Evolutionary conservation across 768 basidiomycete genomes (phyloP), one percentile per base, ranked within the genome.

Genomic region (Hypsizygus marmoreus): DNA sequence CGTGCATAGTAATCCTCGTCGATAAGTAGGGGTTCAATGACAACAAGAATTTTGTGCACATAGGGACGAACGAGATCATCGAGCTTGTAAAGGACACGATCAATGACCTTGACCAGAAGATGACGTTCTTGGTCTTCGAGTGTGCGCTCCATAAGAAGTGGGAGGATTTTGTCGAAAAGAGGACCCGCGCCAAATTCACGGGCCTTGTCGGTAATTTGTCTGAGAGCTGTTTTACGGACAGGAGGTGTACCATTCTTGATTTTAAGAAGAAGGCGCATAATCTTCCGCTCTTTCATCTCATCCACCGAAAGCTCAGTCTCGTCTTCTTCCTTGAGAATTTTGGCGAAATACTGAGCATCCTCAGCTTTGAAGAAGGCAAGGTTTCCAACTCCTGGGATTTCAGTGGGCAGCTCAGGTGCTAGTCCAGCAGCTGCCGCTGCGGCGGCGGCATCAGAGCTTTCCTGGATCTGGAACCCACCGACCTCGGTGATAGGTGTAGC

Each of bases 221-320:
- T 82, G 28, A 98, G 83, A 10, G 97, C 97, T 1, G 95, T 93
- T 69, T 99, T 99, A 47, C 97, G 87, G 48, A 97, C 94, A 9
- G 97, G 95, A 20, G 97, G 97, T 2, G 95, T 98, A 38, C 97
- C 97, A 62, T 98, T 99, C 77, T 99, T 98, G 71, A 99, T 98
- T 71, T 98, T 98, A 57, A 99, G 79, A 42, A 99, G 74, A 17
- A 99, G 72, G 19, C 97, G 87, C 95, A 98, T 97, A 58, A 98
- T 98, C 69, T 98, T 99, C 62, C 95, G 85, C 72, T 98, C 97
- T 72, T 99, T 99, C 84, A 98, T 89, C 73, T 99, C 97, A 39
- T 98, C 97, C 6, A 98, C 88, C 0, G 88, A 83, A 36, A 97
- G 74, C 63, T 88, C 84, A 2, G 86, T 89, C 69, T 98, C 97